phyloP scores from a whole-genome alignment of 1,284 basidiomycete species.

The Malassezia brasiliensis region DNA sequence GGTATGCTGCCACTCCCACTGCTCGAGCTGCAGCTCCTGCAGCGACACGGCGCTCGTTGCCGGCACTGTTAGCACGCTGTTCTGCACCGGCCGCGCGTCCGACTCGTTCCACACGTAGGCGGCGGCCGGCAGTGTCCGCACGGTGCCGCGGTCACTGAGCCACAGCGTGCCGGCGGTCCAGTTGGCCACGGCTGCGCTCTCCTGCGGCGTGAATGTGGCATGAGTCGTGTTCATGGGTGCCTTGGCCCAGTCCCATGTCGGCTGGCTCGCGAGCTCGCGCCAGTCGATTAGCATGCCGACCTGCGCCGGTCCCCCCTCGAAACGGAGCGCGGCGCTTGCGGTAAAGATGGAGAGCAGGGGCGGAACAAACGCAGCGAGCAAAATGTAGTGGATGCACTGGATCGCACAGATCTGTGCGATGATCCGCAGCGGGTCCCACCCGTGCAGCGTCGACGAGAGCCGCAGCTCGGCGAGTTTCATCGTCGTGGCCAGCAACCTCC shows the following conservation, averaged over 20 bases:
- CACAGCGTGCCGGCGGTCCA: constrained; percentile 68
- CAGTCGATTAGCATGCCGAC: constrained; percentile 95
- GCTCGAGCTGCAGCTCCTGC: constrained; percentile 18
- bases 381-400: constrained; percentile 14
- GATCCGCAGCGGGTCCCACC: constrained; percentile 17
- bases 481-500: background rate
- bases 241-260: constrained; percentile 57
- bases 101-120: constrained; percentile 12
- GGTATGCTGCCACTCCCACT: constrained; percentile 7
- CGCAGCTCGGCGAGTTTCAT: constrained; percentile 14
- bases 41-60: constrained; percentile 7
- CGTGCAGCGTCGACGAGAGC: constrained; percentile 15
- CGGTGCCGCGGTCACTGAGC: constrained; percentile 52
- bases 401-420: constrained; percentile 15
- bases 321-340: constrained; percentile 57
- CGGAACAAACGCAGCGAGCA: constrained; percentile 19
- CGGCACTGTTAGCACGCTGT: background rate
- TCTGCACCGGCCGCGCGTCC: background rate
- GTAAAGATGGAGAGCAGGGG: constrained; percentile 18
- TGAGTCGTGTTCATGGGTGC: constrained; percentile 12
- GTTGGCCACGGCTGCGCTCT: constrained; percentile 52
- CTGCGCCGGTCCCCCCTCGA: constrained; percentile 73
- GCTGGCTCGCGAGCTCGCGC: constrained; percentile 67
- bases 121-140: background rate
- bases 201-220: constrained; percentile 5